Evolutionary conservation across 2,329 filamentous ascomycete species (phyloP).

Genomic region (Talaromyces sp.): DNA sequence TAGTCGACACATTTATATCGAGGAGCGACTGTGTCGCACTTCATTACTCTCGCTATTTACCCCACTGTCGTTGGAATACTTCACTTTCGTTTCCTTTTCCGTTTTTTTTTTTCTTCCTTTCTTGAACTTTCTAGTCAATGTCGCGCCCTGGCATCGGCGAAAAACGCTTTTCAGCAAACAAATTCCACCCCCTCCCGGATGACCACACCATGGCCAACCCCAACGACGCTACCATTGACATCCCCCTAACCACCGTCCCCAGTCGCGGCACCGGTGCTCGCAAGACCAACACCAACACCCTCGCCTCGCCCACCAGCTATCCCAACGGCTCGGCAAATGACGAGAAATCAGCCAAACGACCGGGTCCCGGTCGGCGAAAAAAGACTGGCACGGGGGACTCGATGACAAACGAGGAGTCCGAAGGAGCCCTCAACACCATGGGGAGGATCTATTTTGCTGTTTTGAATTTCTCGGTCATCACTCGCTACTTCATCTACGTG

Average conservation of each 20-base stretch:
- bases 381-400: constrained; percentile 32
- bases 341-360: constrained; percentile 33
- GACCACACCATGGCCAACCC: constrained; percentile 41
- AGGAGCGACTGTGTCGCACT: background rate
- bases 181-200: constrained; percentile 43
- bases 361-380: constrained; percentile 33
- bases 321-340: constrained; percentile 31
- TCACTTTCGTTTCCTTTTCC: background rate
- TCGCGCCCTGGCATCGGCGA: constrained; percentile 34
- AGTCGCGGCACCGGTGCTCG: constrained; percentile 47
- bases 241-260: constrained; percentile 56
- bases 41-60: background rate
- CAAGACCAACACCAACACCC: constrained; percentile 32
- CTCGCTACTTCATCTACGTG: constrained; percentile 62
- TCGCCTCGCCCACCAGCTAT: constrained; percentile 22
- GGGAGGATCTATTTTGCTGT: constrained; percentile 59
- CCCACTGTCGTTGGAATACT: background rate
- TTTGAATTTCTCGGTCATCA: constrained; percentile 60
- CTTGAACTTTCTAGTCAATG: constrained; percentile 25
- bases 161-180: constrained; percentile 44
- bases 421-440: constrained; percentile 56
- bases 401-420: constrained; percentile 50
- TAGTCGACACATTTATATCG: background rate
- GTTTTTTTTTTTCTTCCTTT: background rate
- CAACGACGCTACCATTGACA: constrained; percentile 57